Evolutionary conservation across 2,329 filamentous ascomycete genomes (phyloP), one percentile per base, ranked within the genome.

Genomic region (Emmonsia crescens): DNA sequence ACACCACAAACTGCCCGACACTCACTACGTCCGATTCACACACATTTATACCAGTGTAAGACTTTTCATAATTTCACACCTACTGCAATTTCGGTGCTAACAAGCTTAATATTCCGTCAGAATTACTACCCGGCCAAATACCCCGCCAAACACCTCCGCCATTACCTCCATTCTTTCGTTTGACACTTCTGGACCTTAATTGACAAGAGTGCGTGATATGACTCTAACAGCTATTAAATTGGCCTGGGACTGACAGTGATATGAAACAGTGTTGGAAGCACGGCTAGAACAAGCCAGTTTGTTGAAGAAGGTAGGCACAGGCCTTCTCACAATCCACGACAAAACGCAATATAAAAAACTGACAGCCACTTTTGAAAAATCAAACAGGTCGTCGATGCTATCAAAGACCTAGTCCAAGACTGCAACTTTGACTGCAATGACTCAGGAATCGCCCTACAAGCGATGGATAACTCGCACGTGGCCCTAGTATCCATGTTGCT

Each of bases 371-470:
- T 29, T 55, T 49, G 29, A 24, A 27, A 31, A 57, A 24, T 14
- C 19, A 54, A 57, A 21, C 68, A 96, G 91, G 90, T 97, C 66
- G 92, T 99, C 72, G 95, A 99, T 76, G 91, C 95, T 70, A 96
- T 99, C 86, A 97, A 96, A 80, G 94, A 99, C 73, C 86, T 99
- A 59, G 94, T 99, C 60, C 94, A 97, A 79, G 94, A 99, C 80
- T 99, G 94, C 87, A 99, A 99, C 81, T 99, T 99, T 80, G 94
- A 99, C 83, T 99, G 95, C 88, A 99, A 97, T 88, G 95, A 99
- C 83, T 93, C 91, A 61, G 94, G 94, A 65, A 94, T 99, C 73
- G 92, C 93, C 59, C 89, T 99, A 61, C 94, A 99, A 79, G 94
- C 94, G 73, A 99, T 99, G 95, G 94, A 99, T 83, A 99, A 97